Conservation (phyloP, 163 green algal species). For the Dunaliella salina region DNA sequence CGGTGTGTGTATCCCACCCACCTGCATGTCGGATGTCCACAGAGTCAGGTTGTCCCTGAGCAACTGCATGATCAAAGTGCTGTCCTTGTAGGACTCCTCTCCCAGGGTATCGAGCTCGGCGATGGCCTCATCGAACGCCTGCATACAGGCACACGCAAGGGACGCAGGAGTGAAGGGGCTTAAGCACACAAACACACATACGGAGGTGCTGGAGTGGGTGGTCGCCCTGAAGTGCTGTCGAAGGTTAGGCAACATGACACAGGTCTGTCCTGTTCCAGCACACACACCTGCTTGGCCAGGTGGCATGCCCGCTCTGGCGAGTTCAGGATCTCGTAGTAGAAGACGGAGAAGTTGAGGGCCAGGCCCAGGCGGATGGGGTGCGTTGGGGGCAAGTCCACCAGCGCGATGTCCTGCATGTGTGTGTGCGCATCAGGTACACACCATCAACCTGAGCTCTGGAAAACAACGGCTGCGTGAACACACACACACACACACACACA, state of each 20-base stretch:
- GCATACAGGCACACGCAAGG: constrained; percentile 1
- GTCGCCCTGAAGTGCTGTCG: background rate
- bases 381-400: constrained; percentile 85
- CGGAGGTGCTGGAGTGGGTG: background rate
- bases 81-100: constrained; percentile 99
- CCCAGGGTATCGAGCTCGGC: constrained; percentile 94
- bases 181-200: background rate
- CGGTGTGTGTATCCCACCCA: background rate
- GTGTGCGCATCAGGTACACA: background rate
- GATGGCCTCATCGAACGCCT: constrained; percentile 98
- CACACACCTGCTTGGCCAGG: constrained; percentile 86
- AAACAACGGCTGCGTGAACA: too few species aligned
- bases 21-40: constrained; percentile 97
- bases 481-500: too few species aligned
- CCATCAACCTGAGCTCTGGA: too few species aligned
- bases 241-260: too few species aligned
- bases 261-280: too few species aligned
- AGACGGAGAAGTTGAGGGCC: constrained; percentile 98
- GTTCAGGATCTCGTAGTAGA: constrained; percentile 99
- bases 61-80: constrained; percentile 98
- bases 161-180: background rate
- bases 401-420: constrained; percentile 68
- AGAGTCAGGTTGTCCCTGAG: constrained; percentile 97
- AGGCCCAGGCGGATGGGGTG: constrained; percentile 83
- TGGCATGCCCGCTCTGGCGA: constrained; percentile 96